Evolutionary conservation across 257 asterid species (phyloP), one percentile per base, ranked within the genome.

Genomic region (Cynanchum wilfordii): DNA sequence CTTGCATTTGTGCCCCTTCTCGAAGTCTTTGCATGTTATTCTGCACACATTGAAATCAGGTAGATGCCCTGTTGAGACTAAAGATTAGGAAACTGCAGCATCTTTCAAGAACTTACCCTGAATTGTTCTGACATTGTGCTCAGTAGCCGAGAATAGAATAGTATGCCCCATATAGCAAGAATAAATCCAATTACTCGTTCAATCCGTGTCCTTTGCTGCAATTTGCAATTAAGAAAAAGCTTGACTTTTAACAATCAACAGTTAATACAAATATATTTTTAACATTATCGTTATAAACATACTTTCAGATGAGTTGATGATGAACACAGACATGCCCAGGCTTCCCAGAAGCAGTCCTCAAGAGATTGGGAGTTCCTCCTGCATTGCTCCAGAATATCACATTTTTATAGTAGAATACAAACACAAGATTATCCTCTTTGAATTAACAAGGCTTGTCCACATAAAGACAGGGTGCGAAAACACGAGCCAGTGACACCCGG

Each of bases 271-370:
- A 70, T 66, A 70, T 40, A 16, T 49, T 30, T 52, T 55, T 17
- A 56, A 38, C 73, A 67, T 29, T 7, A 72, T 68, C 54, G 76
- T 80, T 65, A 76, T 76, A 59, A 75, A 78, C 93, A 77, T 85
- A 94, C 99, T 90, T 85, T 91, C 80, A 94, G 84, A 83, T 94
- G 98, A 40, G 99, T 94, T 64, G 99, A 94, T 64, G 99, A 94
- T 80, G 99, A 94, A 80, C 95, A 87, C 25, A 94, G 81, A 81
- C 99, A 94, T 54, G 99, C 99, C 99, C 99, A 94, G 66, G 99
- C 99, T 87, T 94, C 98, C 98, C 99, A 94, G 68, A 83, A 90
- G 89, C 99, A 94, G 80, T 94, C 99, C 87, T 94, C 99, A 38
- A 94, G 90, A 75, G 97, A 82, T 70, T 87, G 89, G 75, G 79